phyloP scores from a whole-genome alignment of 2,329 filamentous ascomycete genomes.

The Diplodia mutila region DNA sequence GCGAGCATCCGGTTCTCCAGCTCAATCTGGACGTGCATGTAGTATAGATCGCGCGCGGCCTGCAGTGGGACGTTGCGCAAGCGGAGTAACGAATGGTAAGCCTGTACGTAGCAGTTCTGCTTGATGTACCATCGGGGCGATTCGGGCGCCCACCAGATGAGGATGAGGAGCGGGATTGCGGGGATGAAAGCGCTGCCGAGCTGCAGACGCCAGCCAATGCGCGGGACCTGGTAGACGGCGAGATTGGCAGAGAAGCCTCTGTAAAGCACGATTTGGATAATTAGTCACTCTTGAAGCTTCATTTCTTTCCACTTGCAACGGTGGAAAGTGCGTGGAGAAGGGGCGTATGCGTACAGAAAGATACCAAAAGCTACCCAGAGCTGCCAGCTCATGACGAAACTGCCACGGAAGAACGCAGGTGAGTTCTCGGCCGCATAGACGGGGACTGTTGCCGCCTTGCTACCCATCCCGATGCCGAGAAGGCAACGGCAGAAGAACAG shows the following conservation, averaged over 20 bases:
- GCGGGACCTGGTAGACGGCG: slow-evolving; percentile 32
- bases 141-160: slow-evolving; percentile 35
- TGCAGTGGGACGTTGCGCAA: slow-evolving; percentile 56
- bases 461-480: slow-evolving; percentile 76
- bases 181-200: slow-evolving; percentile 36
- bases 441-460: slow-evolving; percentile 76
- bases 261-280: slow-evolving; percentile 24
- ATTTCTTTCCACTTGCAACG: background rate
- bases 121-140: slow-evolving; percentile 35
- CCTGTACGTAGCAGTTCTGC: slow-evolving; percentile 31
- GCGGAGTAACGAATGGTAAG: slow-evolving; percentile 52
- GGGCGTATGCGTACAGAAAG: slow-evolving; percentile 1
- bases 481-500: slow-evolving; percentile 72
- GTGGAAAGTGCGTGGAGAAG: background rate
- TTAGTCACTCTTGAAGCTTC: background rate
- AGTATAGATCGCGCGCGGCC: slow-evolving; percentile 59
- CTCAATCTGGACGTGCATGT: slow-evolving; percentile 42
- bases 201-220: slow-evolving; percentile 36
- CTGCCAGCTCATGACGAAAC: slow-evolving; percentile 83
- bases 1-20: slow-evolving; percentile 40
- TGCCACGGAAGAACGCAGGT: slow-evolving; percentile 70
- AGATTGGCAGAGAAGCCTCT: slow-evolving; percentile 33
- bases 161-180: slow-evolving; percentile 33
- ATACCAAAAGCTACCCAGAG: slow-evolving; percentile 41
- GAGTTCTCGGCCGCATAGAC: slow-evolving; percentile 77